Base-by-base conservation (phyloP, 164 flowering plant species). In the Pachysandra terminalis region DNA sequence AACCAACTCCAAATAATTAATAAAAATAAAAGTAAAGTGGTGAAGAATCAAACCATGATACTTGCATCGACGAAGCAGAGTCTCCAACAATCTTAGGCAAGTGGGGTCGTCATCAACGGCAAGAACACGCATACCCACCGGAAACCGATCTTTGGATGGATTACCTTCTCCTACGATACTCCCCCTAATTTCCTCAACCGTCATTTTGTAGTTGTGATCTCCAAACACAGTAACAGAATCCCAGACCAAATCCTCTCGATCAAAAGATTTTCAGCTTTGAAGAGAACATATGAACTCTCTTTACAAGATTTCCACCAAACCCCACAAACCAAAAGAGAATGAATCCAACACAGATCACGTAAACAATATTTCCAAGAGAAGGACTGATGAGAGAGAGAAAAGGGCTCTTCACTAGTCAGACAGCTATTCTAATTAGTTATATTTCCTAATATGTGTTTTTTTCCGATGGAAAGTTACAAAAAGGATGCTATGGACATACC, bases 81-180 rank as follows among this genome's bases (percentile, higher is more conserved):
- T 62, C 54, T 81, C 86, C 56, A 87, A 68, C 62, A 85, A 35
- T 48, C 48, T 63, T 53, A 87, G 77, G 65, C 91, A 87, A 72
- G 82, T 82, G 9, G 82, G 85, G 60, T 87, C 84, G 66, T 85
- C 91, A 56, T 87, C 91, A 51, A 87, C 88, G 49, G 89, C 89
- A 41, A 87, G 76, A 27, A 87, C 84, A 25, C 89, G 77, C 92
- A 85, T 79, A 17, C 89, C 92, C 54, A 78, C 66, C 0, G 88
- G 89, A 71, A 85, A 85, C 75, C 71, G 81, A 68, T 81, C 82
- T 19, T 19, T 70, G 19, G 70, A 61, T 45, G 37, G 7, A 19
- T 75, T 83, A 41, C 75, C 82, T 55, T 68, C 70, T 56, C 72
- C 32, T 1, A 45, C 15, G 8, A 5, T 12, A 56, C 51, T 58